phyloP scores from a whole-genome alignment of 192 early-diverging fungal genomes.

The Coemansia sp. region DNA sequence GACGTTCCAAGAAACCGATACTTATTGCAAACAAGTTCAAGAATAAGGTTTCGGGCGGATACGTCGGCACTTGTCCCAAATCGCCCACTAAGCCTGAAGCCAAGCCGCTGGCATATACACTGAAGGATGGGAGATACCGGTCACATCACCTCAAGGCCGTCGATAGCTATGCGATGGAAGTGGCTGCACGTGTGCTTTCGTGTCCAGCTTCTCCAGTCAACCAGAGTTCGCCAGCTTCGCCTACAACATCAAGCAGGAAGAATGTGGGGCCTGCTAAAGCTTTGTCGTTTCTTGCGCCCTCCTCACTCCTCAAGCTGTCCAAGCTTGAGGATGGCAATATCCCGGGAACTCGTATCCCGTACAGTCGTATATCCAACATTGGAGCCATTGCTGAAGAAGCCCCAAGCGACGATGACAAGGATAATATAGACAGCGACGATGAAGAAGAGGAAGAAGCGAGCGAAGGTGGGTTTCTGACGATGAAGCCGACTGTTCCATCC shows the following conservation, averaged over 20 bases:
- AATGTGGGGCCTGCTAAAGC: not conserved
- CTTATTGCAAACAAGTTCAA: slow-evolving; percentile 34
- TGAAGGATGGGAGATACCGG: slow-evolving; percentile 42
- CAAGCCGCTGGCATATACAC: slow-evolving; percentile 30
- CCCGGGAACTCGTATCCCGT: slow-evolving; percentile 1
- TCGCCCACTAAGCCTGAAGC: slow-evolving; percentile 12
- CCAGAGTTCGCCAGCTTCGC: not conserved
- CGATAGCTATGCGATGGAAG: slow-evolving; percentile 6
- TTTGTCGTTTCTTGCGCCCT: not conserved
- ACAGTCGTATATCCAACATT: not conserved
- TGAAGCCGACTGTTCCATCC: not conserved
- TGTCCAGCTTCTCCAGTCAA: not conserved
- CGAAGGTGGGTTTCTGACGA: not conserved
- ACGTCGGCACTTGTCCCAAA: slow-evolving; percentile 27
- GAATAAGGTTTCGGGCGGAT: slow-evolving; percentile 30
- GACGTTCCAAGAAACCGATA: slow-evolving; percentile 1
- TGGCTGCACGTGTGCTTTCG: slow-evolving; percentile 4
- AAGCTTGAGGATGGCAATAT: slow-evolving; percentile 1
- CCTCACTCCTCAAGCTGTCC: not conserved
- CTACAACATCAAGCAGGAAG: not conserved
- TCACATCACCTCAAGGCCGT: slow-evolving; percentile 22
- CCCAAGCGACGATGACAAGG: not conserved
- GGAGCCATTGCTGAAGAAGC: not conserved
- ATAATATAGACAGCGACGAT: not conserved
- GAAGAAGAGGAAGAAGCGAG: not conserved